Evolutionary conservation across 2,329 filamentous ascomycete species (phyloP).

Genomic region (Arachnomyces sp.): DNA sequence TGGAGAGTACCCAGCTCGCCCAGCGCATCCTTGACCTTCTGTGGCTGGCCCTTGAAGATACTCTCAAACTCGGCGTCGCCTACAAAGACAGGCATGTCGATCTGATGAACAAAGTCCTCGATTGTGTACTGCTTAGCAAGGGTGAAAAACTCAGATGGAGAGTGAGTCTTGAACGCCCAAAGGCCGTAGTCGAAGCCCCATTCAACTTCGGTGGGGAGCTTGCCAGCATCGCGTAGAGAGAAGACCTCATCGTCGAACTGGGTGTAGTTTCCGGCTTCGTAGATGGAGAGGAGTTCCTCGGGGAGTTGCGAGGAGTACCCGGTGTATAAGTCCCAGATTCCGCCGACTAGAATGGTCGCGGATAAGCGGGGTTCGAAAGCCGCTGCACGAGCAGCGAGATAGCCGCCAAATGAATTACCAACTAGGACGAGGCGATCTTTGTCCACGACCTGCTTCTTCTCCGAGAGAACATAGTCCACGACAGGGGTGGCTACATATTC

Average conservation of each 20-base stretch:
- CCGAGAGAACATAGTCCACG: constrained; percentile 26
- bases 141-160: constrained; percentile 21
- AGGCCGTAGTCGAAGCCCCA: constrained; percentile 29
- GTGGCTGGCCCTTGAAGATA: constrained; percentile 12
- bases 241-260: constrained; percentile 13
- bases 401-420: constrained; percentile 37
- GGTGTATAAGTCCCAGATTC: constrained; percentile 24
- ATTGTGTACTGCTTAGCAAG: constrained; percentile 11
- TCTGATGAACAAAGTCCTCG: constrained; percentile 11
- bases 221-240: constrained; percentile 4
- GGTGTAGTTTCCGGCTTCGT: constrained; percentile 13
- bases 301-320: constrained; percentile 5
- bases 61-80: constrained; percentile 16
- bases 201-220: constrained; percentile 11
- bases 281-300: constrained; percentile 8
- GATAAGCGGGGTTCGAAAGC: constrained; percentile 37
- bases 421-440: constrained; percentile 24
- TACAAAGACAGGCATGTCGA: constrained; percentile 17
- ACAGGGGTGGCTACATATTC: constrained; percentile 34
- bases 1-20: constrained; percentile 13
- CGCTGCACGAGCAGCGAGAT: constrained; percentile 32
- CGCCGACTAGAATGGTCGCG: constrained; percentile 34
- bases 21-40: constrained; percentile 11
- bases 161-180: constrained; percentile 23
- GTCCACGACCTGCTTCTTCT: constrained; percentile 5